These are phyloP conservation scores for Orobanche coerulescens DNA, from an alignment of 257 asterid genomes.

Conservation along the genomic window DNA sequence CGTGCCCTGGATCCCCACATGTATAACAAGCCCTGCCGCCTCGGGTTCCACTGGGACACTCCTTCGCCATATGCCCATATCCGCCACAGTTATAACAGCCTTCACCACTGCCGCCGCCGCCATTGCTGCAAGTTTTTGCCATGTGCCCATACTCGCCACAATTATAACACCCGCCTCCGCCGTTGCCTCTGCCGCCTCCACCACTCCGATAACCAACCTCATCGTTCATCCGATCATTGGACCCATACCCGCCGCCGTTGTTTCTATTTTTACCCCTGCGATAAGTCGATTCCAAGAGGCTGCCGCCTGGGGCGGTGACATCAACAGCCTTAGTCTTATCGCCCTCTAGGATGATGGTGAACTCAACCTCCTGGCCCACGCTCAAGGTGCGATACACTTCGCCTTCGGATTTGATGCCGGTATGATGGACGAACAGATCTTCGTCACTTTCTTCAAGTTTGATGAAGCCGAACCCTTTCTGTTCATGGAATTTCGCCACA, in stretches of 20 bases:
- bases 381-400: conserved; percentile 56
- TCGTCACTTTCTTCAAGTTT: conserved; percentile 64
- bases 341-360: conserved; percentile 37
- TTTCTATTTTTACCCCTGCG: conserved; percentile 25
- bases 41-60: conserved; percentile 40
- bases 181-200: conserved; percentile 28
- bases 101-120: conserved; percentile 30
- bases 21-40: conserved; percentile 30
- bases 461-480: conserved; percentile 79
- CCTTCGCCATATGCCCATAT: conserved; percentile 63
- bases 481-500: conserved; percentile 53
- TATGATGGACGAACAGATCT: conserved; percentile 79
- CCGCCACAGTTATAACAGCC: conserved; percentile 56
- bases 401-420: conserved; percentile 73
- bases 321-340: conserved; percentile 62
- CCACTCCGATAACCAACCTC: conserved; percentile 43
- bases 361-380: conserved; percentile 83
- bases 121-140: conserved; percentile 47
- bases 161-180: conserved; percentile 42
- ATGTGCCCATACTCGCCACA: conserved; percentile 61
- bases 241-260: conserved; percentile 26
- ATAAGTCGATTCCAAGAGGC: conserved; percentile 27
- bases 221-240: conserved; percentile 27
- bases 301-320: conserved; percentile 67
- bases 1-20: conserved; percentile 42